Conservation (phyloP, 352 stramenopile species). For the Saprolegnia parasitica region DNA sequence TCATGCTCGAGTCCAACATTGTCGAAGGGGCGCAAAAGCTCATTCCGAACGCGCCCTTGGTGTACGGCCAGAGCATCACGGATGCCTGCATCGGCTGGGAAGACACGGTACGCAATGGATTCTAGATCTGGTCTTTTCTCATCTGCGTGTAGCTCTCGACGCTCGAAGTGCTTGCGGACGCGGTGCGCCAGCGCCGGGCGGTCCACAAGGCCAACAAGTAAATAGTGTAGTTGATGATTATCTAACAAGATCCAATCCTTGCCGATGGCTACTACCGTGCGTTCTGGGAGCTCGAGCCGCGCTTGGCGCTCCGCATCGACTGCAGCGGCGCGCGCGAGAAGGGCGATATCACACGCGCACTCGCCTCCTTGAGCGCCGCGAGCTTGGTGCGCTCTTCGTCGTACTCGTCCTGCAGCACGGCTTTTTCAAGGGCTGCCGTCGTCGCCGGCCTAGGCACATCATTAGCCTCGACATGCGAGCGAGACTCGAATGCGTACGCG, state of each 20-base stretch:
- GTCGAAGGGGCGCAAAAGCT: constrained; percentile 76
- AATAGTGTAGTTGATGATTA: constrained; percentile 1
- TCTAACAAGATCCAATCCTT: not conserved
- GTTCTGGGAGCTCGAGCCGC: constrained; percentile 43
- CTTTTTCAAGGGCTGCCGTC: not conserved
- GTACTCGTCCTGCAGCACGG: constrained; percentile 1
- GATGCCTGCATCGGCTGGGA: constrained; percentile 88
- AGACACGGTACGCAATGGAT: constrained; percentile 23
- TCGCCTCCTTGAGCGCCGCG: not conserved
- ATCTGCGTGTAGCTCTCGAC: constrained; percentile 50
- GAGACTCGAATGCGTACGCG: not conserved
- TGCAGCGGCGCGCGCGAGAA: constrained; percentile 65
- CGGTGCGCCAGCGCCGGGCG: constrained; percentile 65
- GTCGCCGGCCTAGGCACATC: not conserved
- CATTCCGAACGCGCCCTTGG: constrained; percentile 63
- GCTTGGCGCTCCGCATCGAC: constrained; percentile 37
- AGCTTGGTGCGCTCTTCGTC: constrained; percentile 5
- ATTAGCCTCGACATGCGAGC: not conserved
- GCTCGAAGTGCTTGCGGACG: constrained; percentile 63
- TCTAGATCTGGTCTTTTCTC: not conserved
- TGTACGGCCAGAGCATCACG: constrained; percentile 87
- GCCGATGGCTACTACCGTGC: constrained; percentile 37
- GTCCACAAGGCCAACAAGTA: constrained; percentile 34
- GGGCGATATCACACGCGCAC: constrained; percentile 31
- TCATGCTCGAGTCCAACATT: constrained; percentile 89